Base-by-base conservation (phyloP, 2,329 filamentous ascomycete genomes). In the Cordyceps javanica region DNA sequence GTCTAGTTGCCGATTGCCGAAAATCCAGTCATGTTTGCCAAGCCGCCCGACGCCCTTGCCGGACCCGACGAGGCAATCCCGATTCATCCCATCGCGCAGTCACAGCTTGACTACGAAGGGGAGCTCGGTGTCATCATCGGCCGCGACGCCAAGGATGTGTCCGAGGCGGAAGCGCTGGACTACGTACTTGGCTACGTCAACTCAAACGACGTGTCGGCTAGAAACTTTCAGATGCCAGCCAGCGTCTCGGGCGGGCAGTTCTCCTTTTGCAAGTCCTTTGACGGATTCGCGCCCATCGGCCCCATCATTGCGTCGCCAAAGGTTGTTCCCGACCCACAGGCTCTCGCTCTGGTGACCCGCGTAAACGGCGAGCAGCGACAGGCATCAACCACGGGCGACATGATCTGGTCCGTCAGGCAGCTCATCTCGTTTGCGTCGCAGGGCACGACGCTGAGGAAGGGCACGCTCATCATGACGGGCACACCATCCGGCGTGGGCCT, bases 151-250 rank as follows among this genome's bases (percentile, higher is more conserved):
- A 78, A 78, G 62, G 73, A 81, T 56, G 74, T 81, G 2, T 62
- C 70, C 4, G 75, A 77, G 50, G 70, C 69, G 2, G 73, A 81
- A 26, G 77, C 78, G 3, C 61, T 76, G 11, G 70, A 76, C 34
- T 80, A 81, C 62, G 72, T 85, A 2, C 73, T 84, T 2, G 82
- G 81, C 45, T 85, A 84, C 62, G 81, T 80, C 0, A 75, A 77
- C 34, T 77, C 78, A 34, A 84, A 85, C 65, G 79, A 82, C 60
- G 62, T 82, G 14, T 77, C 77, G 2, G 76, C 77, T 0, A 68
- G 80, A 3, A 74, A 78, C 59, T 69, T 72, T 36, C 79, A 82
- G 64, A 74, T 80, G 58, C 78, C 81, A 0, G 63, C 60, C 4
- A 60, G 60, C 9, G 52, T 55, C 9, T 64, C 57, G 6, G 63